A percentile compares a stretch with the other conserved stretches of the same genome.
Evolutionary conservation across 179 eudicot genomes (phyloP).

Genomic region (Monotropa hypopitys): DNA sequence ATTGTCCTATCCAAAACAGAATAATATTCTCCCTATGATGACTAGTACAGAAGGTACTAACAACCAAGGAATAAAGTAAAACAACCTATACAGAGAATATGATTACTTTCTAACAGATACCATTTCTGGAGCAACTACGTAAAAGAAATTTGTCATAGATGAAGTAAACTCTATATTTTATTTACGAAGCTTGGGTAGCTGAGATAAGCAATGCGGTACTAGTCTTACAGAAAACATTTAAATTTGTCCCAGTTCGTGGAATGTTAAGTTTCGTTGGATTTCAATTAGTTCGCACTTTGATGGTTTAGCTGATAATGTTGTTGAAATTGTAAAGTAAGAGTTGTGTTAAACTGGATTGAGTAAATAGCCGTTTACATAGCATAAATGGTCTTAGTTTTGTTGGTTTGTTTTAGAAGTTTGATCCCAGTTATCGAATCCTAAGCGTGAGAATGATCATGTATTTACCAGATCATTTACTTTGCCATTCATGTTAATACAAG

Average conservation of each 20-base stretch:
- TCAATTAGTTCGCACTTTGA: neutral
- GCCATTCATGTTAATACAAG: neutral
- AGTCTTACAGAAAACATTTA: conserved; percentile 14
- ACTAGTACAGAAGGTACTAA: no score
- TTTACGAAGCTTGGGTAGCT: neutral
- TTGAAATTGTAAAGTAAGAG: neutral
- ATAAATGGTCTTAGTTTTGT: neutral
- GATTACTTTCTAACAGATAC: no score
- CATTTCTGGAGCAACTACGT: no score
- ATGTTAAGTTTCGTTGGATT: neutral
- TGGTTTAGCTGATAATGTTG: neutral
- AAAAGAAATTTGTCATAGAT: no score
- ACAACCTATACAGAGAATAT: no score
- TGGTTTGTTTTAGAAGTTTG: neutral
- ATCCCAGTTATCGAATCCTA: neutral
- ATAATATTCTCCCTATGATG: no score
- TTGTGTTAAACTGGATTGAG: neutral
- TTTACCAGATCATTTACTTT: neutral
- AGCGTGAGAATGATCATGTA: neutral
- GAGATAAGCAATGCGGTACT: neutral
- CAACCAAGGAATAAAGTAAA: no score
- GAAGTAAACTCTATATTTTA: no score
- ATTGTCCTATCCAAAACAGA: no score
- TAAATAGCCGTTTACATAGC: neutral
- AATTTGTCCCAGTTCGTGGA: conserved; percentile 16